Evolutionary conservation across 129 eudicot species (phyloP), one percentile per base, ranked within the genome.

Genomic region (Cynara cardunculus): DNA sequence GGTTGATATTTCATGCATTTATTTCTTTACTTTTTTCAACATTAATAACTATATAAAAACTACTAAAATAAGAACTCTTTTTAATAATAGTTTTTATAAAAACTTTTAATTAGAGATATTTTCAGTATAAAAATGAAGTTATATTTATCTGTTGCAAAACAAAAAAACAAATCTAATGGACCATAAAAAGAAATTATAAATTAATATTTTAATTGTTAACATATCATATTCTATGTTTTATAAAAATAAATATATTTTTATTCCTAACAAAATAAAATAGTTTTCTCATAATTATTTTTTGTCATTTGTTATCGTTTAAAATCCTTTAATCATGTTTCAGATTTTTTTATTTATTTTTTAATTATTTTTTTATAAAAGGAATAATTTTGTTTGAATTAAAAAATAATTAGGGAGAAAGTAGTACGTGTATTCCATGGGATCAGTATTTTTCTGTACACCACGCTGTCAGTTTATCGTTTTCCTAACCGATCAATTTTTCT

Each of bases 391-490:
- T 34, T 59, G 25, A 24, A 3, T 56, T 19, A 27, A 67, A 41
- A 61, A 41, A 35, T 31, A 67, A 41, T 2, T 49, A 61, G 25
- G 41, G 78, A 80, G 72, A 73, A 72, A 80, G 75, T 24, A 72
- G 67, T 80, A 37, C 84, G 84, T 81, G 84, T 73, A 73, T 62
- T 81, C 28, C 75, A 71, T 71, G 75, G 59, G 56, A 71, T 19
- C 75, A 71, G 35, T 32, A n/a, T 13, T 71, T 39, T 74, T 66
- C 35, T 65, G 75, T 65, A 39, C 69, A 64, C 71, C 85, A 74
- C 44, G 85, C 80, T 74, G 80, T 74, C 76, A 74, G 85, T 75
- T 81, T 81, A 81, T 81, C 85, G 85, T 81, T 81, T 74, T 81
- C 80, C 71, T 67, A 75, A 75, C 71, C 71, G 62, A 81, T 46